Base-by-base conservation (phyloP, 2,329 filamentous ascomycete species). In the Alternaria triticina region DNA sequence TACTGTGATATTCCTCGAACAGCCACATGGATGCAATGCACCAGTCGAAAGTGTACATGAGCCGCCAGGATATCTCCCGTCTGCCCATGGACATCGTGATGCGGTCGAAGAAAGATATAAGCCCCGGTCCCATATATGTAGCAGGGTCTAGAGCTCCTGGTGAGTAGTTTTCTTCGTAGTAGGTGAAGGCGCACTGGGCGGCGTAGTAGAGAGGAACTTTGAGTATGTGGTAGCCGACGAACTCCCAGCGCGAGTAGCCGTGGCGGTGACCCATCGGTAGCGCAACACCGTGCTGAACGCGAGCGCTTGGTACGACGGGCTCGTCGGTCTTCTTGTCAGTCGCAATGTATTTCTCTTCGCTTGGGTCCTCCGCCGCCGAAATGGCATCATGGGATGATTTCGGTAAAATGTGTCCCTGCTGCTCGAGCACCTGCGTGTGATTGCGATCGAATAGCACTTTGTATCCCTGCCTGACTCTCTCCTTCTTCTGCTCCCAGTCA, bases 1-100 rank as follows among this genome's bases (percentile, higher is more conserved):
- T 1, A 5, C 66, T 70, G 62, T 72, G 63, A 51, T 60, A 49
- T 0, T 50, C 6, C 5, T 65, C 62, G 62, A 71, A 72, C 6
- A 64, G 40, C 15, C 65, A 61, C 44, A 67, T 61, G n/a, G 65
- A 62, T 25, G 46, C 52, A 3, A 71, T 22, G 57, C 61, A 68
- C 56, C 64, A 65, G 12, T 67, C 54, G 30, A 68, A 61, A 0
- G 54, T 47, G 46, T 61, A 58, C 4, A 46, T 30, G 13, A 62
- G 30, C 17, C 64, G 62, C 20, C 13, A 40, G 46, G 20, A 61
- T 5, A 68, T 7, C 15, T 64, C 61, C 2, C 23, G 17, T 15
- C 33, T 25, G 56, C 54, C 22, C 17, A 65, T 43, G 6, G 63
- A 63, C 3, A 22, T 12, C n/a, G 64, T 59, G 2, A 68, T 23